Evolutionary conservation across 2,329 filamentous ascomycete species (phyloP).

Genomic region (Sordariomycetes sp.): DNA sequence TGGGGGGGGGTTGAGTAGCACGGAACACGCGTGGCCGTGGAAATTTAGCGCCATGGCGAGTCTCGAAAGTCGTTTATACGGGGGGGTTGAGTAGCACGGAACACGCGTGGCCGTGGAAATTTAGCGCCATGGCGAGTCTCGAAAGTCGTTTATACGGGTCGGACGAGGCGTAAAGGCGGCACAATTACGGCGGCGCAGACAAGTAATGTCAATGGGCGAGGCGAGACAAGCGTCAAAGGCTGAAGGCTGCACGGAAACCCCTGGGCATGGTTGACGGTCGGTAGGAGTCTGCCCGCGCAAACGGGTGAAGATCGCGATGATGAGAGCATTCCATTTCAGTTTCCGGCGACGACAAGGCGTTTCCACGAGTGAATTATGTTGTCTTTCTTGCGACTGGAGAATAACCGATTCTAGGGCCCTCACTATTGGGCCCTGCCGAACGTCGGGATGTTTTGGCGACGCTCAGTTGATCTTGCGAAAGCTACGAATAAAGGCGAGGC

Average conservation of each 20-base stretch:
- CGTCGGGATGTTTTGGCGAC: neutral
- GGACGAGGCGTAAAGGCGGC: neutral
- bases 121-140: neutral
- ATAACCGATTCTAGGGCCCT: neutral
- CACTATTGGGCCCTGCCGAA: neutral
- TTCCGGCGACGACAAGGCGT: neutral
- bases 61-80: neutral
- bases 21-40: neutral
- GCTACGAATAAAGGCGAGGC: constrained; percentile 4
- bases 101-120: neutral
- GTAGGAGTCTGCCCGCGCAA: neutral
- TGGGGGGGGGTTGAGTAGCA: neutral
- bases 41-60: neutral
- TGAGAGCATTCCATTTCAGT: neutral
- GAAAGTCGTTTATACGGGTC: neutral
- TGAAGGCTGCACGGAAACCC: neutral
- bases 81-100: neutral
- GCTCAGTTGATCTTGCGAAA: constrained; percentile 5
- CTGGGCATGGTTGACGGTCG: neutral
- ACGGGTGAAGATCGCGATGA: neutral
- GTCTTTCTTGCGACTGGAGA: constrained; percentile 1
- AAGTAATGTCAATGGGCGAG: neutral
- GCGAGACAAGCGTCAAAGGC: neutral
- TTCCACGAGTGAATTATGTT: neutral
- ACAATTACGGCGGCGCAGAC: constrained; percentile 2